Base-by-base conservation (phyloP, 108 stramenopile species). In the Cylindrotheca fusiformis region DNA sequence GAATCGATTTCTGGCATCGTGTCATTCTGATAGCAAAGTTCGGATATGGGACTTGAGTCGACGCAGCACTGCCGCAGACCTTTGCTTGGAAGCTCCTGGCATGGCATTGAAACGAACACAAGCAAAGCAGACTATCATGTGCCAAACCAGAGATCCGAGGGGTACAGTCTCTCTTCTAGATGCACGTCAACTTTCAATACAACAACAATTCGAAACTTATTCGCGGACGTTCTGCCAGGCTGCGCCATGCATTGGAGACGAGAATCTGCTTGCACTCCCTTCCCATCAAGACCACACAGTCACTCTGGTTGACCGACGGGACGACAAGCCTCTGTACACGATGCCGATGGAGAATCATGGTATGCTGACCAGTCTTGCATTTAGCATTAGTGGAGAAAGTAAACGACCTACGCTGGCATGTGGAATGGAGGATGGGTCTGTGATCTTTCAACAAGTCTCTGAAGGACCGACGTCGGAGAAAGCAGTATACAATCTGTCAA, bases 401-500 rank as follows among this genome's bases (percentile, higher is more conserved):
- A 50, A 19, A 12, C 52, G 69, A 24, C 70, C 59, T 10, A 60
- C 84, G 12, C 65, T 93, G 24, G 88, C 81, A 8, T 88, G 88
- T 74, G 92, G 92, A 1, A 90, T 88, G 92, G 92, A 93, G 53
- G 75, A 66, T 77, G 92, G 92, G 4, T 71, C 78, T 0, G 74
- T 82, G 20, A 60, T 86, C 24, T 86, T 88, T 71, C 78, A 88
- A 61, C 88, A 93, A 60, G 67, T 87, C 28, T 56, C 71, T 24
- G 26, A 49, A 20, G 45, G 28, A 1, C 46, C 47, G 49, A 32
- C 63, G 4, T 3, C 10, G 4, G 6, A 24, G 10, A 63, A 52
- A 25, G 31, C 24, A 0, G 24, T 2, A 72, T 58, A 45, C 27
- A 48, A 31, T 14, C 31, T 72, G 6, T 76, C 80, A 2, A 74